Evolutionary conservation across 257 asterid genomes (phyloP), one percentile per base, ranked within the genome.

Genomic region (Anisodus tanguticus): DNA sequence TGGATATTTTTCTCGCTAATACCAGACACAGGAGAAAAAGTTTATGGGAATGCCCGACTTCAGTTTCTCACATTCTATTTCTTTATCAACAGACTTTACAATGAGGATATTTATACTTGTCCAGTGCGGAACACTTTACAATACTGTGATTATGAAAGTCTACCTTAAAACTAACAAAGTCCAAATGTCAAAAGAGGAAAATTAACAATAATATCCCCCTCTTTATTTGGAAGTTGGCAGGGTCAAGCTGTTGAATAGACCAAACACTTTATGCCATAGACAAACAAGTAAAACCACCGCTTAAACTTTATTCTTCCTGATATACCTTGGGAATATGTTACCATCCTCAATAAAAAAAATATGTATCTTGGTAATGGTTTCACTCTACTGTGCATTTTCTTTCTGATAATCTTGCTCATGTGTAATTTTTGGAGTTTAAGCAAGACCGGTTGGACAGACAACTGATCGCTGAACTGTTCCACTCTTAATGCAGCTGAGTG

Each of bases 191-290:
- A 72, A 5, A 47, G 16, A 72, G 59, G 37, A 47, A 72, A 47
- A 19, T 64, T 43, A 64, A 19, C 41, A 19, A 49, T 45, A 45
- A 47, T 72, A 72, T 19, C 59, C 59, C 9, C n/a, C n/a, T 6
- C n/a, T 72, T 10, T 19, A 19, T 72, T 71, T 72, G 35, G 59
- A 45, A 72, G 59, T 72, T 47, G 39, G 41, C 59, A 72, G 41
- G 80, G 59, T 72, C 80, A 47, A 47, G 41, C n/a, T 72, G 80
- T 72, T 72, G 59, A 72, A 19, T 9, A 72, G n/a, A 47, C 60
- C 3, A 71, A 49, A 51, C 43, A 49, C 57, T 74, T 74, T 19
- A 11, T 60, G 16, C 80, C 60, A 74, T 49, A 49, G 5, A 47
- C 17, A 74, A 74, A 22, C 41, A 47, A 74, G 58, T 49, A 74